Evolutionary conservation across 768 basidiomycete species (phyloP), one percentile per base, ranked within the genome.

Genomic region (Lepiota brunneoincarnata): DNA sequence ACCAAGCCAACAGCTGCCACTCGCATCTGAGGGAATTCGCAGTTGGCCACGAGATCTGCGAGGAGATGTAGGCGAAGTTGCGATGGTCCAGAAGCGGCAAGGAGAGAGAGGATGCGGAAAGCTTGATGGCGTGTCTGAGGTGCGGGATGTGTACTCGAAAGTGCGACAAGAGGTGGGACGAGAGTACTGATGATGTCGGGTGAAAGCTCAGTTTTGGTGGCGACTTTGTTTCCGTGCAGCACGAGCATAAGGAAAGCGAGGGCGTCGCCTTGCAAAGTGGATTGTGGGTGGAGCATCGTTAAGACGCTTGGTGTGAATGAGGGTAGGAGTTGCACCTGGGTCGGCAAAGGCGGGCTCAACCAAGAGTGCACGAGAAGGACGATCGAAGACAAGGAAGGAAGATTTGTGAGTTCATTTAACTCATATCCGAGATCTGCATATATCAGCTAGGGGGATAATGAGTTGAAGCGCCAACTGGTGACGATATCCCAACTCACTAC

Each of bases 1-100:
- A 89, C 75, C 2, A 91, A 71, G 0, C 85, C 84, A 0, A 91
- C 74, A 0, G 85, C 79, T 0, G 87, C 85, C 0, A 82, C 80
- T 7, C 83, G 77, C 76, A 91, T 87, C 61, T 87, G 84, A 0
- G 84, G 84, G 42, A 79, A 78, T 14, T 79, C 69, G 4, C 67
- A 65, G 53, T 81, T 73, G 2, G 62, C 59, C 15, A 80, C 75
- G 18, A 90, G 72, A 34, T 82, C 82, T 10, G 72, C 67, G 2
- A 91, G 72, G 7, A 84, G 67, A 38, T 80, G 76, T 14, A 89
- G 68, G 2, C 82, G 78, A 0, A 83, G 59, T 34, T 69, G 60
- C 0, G 80, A 67, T 1, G 81, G 78, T 3, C 77, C 67, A 1
- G 74, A 69, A 0, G 76, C 68, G 17, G 89, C 73, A 1, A 85